Evolutionary conservation across 2,329 filamentous ascomycete genomes (phyloP), one percentile per base, ranked within the genome.

Genomic region (Scedosporium apiospermum): DNA sequence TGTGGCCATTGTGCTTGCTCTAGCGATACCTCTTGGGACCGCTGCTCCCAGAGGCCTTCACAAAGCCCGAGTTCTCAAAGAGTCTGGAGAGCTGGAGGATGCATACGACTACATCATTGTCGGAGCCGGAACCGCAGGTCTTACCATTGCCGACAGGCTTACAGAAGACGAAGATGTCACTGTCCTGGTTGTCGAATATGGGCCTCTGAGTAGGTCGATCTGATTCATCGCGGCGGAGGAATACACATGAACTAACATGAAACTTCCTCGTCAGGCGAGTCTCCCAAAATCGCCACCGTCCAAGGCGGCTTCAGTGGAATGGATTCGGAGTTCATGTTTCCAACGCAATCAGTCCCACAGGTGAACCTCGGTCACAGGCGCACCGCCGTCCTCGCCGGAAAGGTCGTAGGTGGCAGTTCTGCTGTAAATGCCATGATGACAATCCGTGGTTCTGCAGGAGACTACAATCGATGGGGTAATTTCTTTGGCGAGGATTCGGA

Each of bases 341-440:
- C 63, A 3, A 64, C 60, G 21, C 44, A 34, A 14, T 67, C 66
- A 12, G 65, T 63, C 3, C 65, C 66, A 3, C 66, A 67, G 57
- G 58, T 62, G 12, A 63, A 65, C 14, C 65, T 67, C 5, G 44
- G 61, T 16, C 62, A 63, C 58, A 62, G 64, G n/a, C 63, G 60
- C 12, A 62, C 61, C 30, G 42, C 57, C 10, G 63, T 64, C 21
- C 46, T 64, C 10, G 63, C 63, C 18, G 63, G 63, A 6, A 59
- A 60, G 18, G 63, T 63, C n/a, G 58, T 78, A 0, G 76, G 75
- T 21, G 76, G 76, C 7, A 71, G 72, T 1, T 75, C 73, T 0
- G 71, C 73, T 7, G 68, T 74, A 6, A 76, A 76, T 63, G 74
- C 71, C 18, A 68, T 75, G 68, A 70, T 74, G 18, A 69, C 71